Conservation (phyloP, 495 filamentous ascomycete genomes). For the Margaritispora aquatica region DNA sequence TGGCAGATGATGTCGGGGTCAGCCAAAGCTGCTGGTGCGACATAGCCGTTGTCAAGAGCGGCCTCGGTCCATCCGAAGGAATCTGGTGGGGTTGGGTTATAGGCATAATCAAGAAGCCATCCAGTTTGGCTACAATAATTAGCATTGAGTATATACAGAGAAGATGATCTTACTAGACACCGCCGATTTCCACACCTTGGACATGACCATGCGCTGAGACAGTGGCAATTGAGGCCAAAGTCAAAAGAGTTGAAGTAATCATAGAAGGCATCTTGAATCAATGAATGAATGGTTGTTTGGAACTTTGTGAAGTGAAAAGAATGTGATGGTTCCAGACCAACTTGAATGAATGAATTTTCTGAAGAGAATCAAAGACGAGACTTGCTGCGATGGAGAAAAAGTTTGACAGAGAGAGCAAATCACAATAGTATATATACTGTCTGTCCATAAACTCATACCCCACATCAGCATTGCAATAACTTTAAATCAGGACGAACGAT, state of each 20-base stretch:
- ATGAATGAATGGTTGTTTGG: background rate
- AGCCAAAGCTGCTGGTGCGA: conserved; percentile 39
- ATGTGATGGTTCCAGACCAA: background rate
- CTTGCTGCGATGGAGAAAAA: background rate
- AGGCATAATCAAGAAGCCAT: conserved; percentile 1
- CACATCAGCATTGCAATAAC: too few species aligned
- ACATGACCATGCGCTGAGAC: conserved; percentile 60
- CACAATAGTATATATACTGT: background rate
- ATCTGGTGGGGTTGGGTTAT: conserved; percentile 31
- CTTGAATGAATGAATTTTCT: background rate
- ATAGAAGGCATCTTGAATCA: conserved; percentile 4
- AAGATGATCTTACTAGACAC: conserved; percentile 24
- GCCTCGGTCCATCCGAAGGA: conserved; percentile 38
- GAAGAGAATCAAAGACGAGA: background rate
- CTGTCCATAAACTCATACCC: too few species aligned
- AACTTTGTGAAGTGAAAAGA: background rate
- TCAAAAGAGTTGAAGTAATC: background rate
- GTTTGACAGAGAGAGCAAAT: background rate
- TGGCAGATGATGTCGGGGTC: conserved; percentile 47
- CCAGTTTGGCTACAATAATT: background rate
- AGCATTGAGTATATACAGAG: background rate
- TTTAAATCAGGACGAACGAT: too few species aligned
- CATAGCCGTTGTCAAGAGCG: conserved; percentile 36
- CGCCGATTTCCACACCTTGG: conserved; percentile 50
- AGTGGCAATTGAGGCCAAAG: background rate